Base-by-base conservation (phyloP, 2,329 filamentous ascomycete genomes). In the Aspergillus puulaauensis region DNA sequence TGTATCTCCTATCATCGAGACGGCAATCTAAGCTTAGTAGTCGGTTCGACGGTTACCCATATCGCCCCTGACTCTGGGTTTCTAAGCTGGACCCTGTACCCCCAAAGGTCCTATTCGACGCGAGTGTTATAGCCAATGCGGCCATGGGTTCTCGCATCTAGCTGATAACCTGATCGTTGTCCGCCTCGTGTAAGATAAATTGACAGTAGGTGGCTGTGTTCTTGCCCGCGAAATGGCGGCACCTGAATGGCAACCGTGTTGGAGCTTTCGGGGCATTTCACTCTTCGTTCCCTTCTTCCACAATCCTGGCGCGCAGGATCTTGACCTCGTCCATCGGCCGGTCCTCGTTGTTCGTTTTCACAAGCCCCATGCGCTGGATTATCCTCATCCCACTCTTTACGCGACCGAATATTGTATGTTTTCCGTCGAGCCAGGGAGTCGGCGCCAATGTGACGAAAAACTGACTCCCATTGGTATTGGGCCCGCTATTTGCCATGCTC, bases 401-500 rank as follows among this genome's bases (percentile, higher is more conserved):
- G 54, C 93, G 81, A 1, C 95, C 95, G 72, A 99, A 99, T 65
- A 99, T 96, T 11, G 93, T 96, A 74, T 99, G 93, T 76, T 96
- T 61, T 24, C 59, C 59, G 50, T 61, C 59, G 31, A 61, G 78
- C 93, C 93, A 98, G 0, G 95, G 95, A 15, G 95, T 93, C 4
- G 93, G 93, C 7, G 92, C 93, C 35, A 98, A 82, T 0, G 95
- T 98, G 65, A 99, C 87, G 73, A 98, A 98, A 77, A 98, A 99
- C 77, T 98, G 95, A 58, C 86, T 91, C 21, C 93, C 93, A 74
- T 98, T 98, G 37, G 93, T 96, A 74, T 98, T 86, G 8, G 91
- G 90, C 0, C 95, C 95, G 15, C 88, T 87, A 77, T 99, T 99
- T 59, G 95, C 95, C 95, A 99, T 99, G 77, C 88, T 92, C 67